Evolutionary conservation across 169 alveolate genomes (phyloP).

Genomic region (Plasmodium inui): DNA sequence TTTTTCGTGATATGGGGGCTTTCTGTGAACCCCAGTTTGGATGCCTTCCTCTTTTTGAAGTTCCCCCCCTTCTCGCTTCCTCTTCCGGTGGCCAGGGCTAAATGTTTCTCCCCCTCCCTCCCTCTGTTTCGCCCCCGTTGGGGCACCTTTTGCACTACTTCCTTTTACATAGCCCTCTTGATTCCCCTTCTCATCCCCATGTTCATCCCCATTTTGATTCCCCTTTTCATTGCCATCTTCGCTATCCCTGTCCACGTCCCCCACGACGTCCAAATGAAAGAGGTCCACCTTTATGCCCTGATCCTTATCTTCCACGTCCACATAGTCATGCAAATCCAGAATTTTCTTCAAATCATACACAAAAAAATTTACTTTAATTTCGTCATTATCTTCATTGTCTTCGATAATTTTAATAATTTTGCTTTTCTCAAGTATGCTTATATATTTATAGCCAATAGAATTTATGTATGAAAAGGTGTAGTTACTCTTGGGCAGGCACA

Average conservation of each 20-base stretch:
- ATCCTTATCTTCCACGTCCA: slow-evolving; percentile 21
- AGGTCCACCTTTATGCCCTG: slow-evolving; percentile 18
- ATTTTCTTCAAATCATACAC: slow-evolving; percentile 35
- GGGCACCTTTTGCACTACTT: not conserved
- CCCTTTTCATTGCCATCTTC: slow-evolving; percentile 2
- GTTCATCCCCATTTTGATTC: not conserved
- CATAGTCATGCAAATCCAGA: slow-evolving; percentile 34
- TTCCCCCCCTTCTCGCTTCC: not conserved
- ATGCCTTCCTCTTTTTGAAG: not conserved
- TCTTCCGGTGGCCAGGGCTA: not conserved
- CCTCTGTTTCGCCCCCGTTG: not conserved
- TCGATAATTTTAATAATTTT: slow-evolving; percentile 79
- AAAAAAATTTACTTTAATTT: slow-evolving; percentile 43
- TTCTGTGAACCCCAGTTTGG: not conserved
- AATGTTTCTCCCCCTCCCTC: not conserved
- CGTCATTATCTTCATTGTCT: slow-evolving; percentile 73
- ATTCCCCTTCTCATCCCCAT: not conserved
- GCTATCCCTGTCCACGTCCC: slow-evolving; percentile 2
- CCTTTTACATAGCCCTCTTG: not conserved
- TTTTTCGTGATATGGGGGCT: not conserved
- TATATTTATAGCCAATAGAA: slow-evolving; percentile 83
- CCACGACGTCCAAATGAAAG: not conserved
- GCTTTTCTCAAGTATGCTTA: slow-evolving; percentile 82
- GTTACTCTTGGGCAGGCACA: slow-evolving; percentile 75
- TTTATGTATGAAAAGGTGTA: slow-evolving; percentile 83